A percentile compares a stretch with the other conserved stretches of the same genome.
Conservation (phyloP, 306 rosid genomes). For the Comarum palustre region DNA sequence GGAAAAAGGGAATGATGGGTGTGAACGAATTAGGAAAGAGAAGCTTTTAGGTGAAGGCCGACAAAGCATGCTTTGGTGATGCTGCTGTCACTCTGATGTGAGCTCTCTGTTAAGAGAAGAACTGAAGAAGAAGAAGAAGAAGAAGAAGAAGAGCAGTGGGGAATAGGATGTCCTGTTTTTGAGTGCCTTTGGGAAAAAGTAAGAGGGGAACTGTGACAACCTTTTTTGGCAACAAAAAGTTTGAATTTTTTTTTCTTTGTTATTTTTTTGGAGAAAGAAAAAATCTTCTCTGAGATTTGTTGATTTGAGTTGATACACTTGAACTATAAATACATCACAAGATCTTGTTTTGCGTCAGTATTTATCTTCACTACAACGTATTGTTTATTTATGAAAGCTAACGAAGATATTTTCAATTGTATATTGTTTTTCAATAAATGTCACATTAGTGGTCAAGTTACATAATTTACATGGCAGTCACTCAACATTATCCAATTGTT, state of each 20-base stretch:
- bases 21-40: slow-evolving; percentile 24
- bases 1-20: slow-evolving; percentile 27
- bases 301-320: slow-evolving; percentile 3
- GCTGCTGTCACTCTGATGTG: slow-evolving; percentile 26
- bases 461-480: not conserved
- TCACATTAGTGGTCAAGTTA: not conserved
- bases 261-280: not conserved
- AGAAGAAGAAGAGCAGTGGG: slow-evolving; percentile 8
- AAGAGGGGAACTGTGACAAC: slow-evolving; percentile 24
- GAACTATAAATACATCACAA: not conserved
- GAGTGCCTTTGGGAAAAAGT: slow-evolving; percentile 9
- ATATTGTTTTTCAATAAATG: not conserved
- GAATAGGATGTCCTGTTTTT: slow-evolving; percentile 17
- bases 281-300: not conserved
- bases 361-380: not conserved
- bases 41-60: slow-evolving; percentile 57
- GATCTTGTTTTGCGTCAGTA: not conserved
- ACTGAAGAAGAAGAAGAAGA: not conserved
- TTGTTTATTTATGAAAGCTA: not conserved
- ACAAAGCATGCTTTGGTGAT: slow-evolving; percentile 64
- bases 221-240: slow-evolving; percentile 10
- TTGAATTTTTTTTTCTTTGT: slow-evolving; percentile 5
- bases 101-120: slow-evolving; percentile 3
- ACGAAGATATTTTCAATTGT: not conserved
- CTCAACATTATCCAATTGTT: not conserved